Base-by-base conservation (phyloP, 2,329 filamentous ascomycete genomes). In the Stagonosporopsis vannaccii region DNA sequence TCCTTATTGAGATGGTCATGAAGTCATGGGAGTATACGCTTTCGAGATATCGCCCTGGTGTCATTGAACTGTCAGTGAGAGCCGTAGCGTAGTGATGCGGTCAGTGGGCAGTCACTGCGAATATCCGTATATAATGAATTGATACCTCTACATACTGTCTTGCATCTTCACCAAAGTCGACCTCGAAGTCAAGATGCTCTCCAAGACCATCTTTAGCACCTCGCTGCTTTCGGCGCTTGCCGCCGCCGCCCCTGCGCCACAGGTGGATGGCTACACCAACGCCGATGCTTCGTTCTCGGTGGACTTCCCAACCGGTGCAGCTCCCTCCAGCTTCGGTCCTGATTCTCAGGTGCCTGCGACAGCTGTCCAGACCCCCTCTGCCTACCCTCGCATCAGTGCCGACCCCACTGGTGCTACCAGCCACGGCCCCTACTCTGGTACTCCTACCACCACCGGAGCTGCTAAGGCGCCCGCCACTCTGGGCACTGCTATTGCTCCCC, bases 391-490 rank as follows among this genome's bases (percentile, higher is more conserved):
- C 56, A 69, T 80, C 48, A 84, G 79, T 62, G 77, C 78, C 41
- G 73, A 81, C 51, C 74, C 82, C 13, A 84, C 81, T 33, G 84
- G 89, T 26, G 79, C 85, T 5, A 89, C 87, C 2, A 85, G 82
- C 4, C 90, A 94, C 70, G 90, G 89, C 0, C 82, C 89, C 0
- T 94, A 81, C 73, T 84, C 77, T 2, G 90, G 90, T 2, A 82
- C 83, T 0, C 77, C 88, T 0, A 90, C 88, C 0, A 90, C 85
- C 0, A 91, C 86, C 0, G 90, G 90, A 4, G 90, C 90, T 20
- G 73, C 90, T 2, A 83, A 81, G 7, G 88, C 83, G 30, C 66
- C 71, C 3, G 78, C 77, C 0, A 81, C 86, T 0, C 60, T 87
- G 0, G 86, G 84, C 0, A 74, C 84, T 0, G 84, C 83, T 1